Evolutionary conservation across 208 protist genomes (phyloP), one percentile per base, ranked within the genome.

Genomic region (Phytomonas francai): DNA sequence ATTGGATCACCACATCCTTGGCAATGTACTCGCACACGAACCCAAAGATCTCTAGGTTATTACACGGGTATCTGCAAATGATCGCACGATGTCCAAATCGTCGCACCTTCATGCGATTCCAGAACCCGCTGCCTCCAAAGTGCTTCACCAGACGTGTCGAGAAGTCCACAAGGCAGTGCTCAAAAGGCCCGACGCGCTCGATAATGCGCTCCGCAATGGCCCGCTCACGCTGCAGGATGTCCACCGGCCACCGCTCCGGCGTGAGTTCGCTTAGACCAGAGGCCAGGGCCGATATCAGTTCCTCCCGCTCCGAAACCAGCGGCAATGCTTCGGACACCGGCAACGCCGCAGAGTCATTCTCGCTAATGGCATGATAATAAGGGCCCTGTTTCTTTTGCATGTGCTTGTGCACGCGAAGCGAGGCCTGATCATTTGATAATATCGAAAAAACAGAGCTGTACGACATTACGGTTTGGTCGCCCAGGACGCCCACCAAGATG

Each of bases 391-490:
- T 25, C 4, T 25, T 25, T 22, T 19, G 49, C 36, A 61, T 49
- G 29, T 67, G 74, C 27, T 39, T 11, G 30, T 36, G 28, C 19
- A 68, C 64, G 12, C 28, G 32, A 33, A 74, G 0, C 45, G 70
- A 63, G 49, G 1, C 45, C 19, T 54, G 45, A 25, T 54, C 45
- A 19, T 19, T 12, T 3, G 45, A 25, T 54, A 54, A 54, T 25
- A 67, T 29, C 25, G 75, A 61, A 36, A 87, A 81, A 57, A 71
- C 61, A 65, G 73, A 78, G 78, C 78, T 87, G 76, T 84, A 78
- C 25, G 64, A 31, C 59, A 79, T 67, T 14, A 87, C 82, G 0
- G 73, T 79, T 63, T 54, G 31, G 59, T 84, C 82, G 56, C 78
- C 77, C 32, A 73, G 68, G 9, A 67, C 72, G 65, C 42, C 73